Conservation (phyloP, 257 asterid genomes). For the Solanum tacnaense region DNA sequence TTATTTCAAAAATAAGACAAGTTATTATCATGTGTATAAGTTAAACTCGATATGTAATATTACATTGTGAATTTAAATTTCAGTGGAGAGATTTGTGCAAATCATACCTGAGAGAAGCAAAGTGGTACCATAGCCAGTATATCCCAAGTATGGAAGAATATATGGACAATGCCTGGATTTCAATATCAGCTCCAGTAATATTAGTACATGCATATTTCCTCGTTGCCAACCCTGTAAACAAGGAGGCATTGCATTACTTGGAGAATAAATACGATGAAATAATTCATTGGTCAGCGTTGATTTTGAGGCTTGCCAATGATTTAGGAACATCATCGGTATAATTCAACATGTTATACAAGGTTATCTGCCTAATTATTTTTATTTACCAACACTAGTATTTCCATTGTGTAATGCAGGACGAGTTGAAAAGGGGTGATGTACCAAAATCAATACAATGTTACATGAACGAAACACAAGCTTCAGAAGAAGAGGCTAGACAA, state of each 20-base stretch:
- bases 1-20: not conserved
- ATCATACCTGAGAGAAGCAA: constrained; percentile 20
- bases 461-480: constrained; percentile 29
- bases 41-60: not conserved
- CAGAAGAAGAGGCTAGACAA: constrained; percentile 16
- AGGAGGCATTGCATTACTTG: constrained; percentile 13
- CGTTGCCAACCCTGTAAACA: constrained; percentile 21
- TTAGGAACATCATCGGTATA: constrained; percentile 39
- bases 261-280: constrained; percentile 11
- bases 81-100: constrained; percentile 25
- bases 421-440: constrained; percentile 19
- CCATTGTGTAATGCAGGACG: not conserved
- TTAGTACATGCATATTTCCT: constrained; percentile 23
- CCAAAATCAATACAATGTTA: constrained; percentile 30
- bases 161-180: constrained; percentile 24
- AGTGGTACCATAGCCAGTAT: constrained; percentile 24
- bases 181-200: constrained; percentile 22
- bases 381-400: not conserved
- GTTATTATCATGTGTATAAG: not conserved
- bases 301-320: constrained; percentile 42
- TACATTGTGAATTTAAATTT: not conserved
- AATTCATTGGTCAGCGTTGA: constrained; percentile 16
- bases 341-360: not conserved
- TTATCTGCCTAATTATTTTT: not conserved
- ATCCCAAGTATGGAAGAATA: constrained; percentile 32